Evolutionary conservation across 1,139 yeast species (phyloP).

Genomic region (Pichia sp.): DNA sequence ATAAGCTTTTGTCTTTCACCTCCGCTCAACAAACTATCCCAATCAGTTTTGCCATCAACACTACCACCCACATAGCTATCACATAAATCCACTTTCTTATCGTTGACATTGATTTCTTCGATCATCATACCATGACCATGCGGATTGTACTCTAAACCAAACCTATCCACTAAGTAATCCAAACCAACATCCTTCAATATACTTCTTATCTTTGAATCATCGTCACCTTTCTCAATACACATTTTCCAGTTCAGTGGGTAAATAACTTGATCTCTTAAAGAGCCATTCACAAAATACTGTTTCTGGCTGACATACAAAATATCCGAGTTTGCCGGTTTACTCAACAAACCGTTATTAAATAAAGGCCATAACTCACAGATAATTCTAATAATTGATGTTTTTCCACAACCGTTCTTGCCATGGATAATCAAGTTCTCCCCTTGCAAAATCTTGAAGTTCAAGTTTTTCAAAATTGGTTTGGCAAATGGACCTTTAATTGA

Average conservation of each 20-base stretch:
- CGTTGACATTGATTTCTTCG: constrained; percentile 28
- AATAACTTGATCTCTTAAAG: constrained; percentile 80
- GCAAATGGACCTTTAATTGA: constrained; percentile 53
- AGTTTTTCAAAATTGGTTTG: constrained; percentile 50
- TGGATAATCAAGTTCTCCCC: constrained; percentile 73
- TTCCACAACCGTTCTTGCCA: constrained; percentile 89
- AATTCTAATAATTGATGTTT: constrained; percentile 79
- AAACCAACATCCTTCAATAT: constrained; percentile 73
- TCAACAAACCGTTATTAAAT: constrained; percentile 66
- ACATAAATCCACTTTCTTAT: constrained; percentile 22
- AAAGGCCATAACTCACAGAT: constrained; percentile 92
- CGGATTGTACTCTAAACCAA: constrained; percentile 36
- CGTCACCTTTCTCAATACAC: constrained; percentile 68
- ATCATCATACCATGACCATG: constrained; percentile 32
- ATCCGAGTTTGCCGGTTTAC: constrained; percentile 73
- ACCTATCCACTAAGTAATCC: constrained; percentile 63
- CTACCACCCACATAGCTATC: constrained; percentile 26
- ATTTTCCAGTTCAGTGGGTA: constrained; percentile 79
- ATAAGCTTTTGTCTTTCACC: constrained; percentile 93
- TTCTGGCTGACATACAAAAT: constrained; percentile 77
- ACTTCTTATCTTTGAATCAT: constrained; percentile 64
- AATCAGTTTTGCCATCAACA: constrained; percentile 34
- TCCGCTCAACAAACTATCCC: constrained; percentile 92
- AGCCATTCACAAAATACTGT: constrained; percentile 72
- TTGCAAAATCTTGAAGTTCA: constrained; percentile 60